Percentiles rank a stretch among this genome's conserved stretches.
Evolutionary conservation across 2,329 filamentous ascomycete species (phyloP).

Genomic region (Thermomyces lanuginosus): DNA sequence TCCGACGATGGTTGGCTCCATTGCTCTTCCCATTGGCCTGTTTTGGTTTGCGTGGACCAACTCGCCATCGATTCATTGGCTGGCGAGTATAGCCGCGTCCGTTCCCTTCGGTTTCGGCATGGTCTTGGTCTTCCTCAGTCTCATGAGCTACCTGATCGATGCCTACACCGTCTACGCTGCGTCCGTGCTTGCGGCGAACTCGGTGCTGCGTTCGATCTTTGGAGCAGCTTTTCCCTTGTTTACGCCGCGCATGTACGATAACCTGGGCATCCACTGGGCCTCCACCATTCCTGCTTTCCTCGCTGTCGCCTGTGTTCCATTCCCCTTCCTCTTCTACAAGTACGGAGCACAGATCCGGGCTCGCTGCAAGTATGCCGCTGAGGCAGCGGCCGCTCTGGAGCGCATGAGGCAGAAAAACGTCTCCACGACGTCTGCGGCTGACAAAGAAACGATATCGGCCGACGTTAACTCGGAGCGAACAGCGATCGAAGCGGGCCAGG

Average conservation of each 20-base stretch:
- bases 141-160: conserved; percentile 30
- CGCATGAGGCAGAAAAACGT: conserved; percentile 16
- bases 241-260: conserved; percentile 29
- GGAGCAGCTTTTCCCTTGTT: conserved; percentile 34
- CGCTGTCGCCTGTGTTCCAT: conserved; percentile 28
- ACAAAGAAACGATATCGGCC: conserved; percentile 12
- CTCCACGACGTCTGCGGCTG: conserved; percentile 2
- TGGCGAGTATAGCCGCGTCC: conserved; percentile 20
- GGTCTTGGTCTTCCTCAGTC: conserved; percentile 25
- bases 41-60: conserved; percentile 48
- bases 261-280: conserved; percentile 34
- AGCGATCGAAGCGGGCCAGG: too few relatives aligned
- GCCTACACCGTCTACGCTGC: conserved; percentile 30
- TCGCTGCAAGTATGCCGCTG: conserved; percentile 26
- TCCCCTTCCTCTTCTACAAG: conserved; percentile 30
- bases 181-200: conserved; percentile 28
- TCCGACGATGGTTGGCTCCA: conserved; percentile 32
- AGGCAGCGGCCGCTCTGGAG: conserved; percentile 23
- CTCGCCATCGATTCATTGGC: conserved; percentile 26
- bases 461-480: too few relatives aligned
- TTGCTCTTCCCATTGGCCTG: conserved; percentile 39
- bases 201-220: conserved; percentile 31
- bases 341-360: conserved; percentile 25
- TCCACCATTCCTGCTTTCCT: conserved; percentile 31
- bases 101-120: conserved; percentile 28